Evolutionary conservation across 257 asterid species (phyloP).

Genomic region (Solanum virginianum): DNA sequence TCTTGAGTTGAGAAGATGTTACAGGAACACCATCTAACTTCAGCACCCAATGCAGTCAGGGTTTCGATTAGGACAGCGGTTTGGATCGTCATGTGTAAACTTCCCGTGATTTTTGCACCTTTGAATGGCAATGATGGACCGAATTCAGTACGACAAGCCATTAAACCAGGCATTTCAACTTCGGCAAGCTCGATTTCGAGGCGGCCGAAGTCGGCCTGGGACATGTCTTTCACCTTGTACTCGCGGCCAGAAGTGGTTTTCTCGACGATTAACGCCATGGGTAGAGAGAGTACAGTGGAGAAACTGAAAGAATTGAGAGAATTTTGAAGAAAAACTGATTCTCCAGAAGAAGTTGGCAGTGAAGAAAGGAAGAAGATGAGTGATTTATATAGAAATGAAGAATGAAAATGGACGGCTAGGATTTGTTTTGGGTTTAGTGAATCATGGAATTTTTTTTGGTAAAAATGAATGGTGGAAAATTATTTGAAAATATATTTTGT

Average conservation of each 20-base stretch:
- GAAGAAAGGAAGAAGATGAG: neutral
- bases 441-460: neutral
- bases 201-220: conserved; percentile 86
- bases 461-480: neutral
- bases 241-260: conserved; percentile 71
- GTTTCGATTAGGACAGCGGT: conserved; percentile 79
- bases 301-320: neutral
- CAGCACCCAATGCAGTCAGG: conserved; percentile 68
- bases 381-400: conserved; percentile 12
- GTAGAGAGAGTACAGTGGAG: neutral
- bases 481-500: neutral
- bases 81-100: conserved; percentile 81
- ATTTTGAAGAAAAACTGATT: neutral
- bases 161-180: conserved; percentile 81
- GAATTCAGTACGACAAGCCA: conserved; percentile 61
- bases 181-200: conserved; percentile 83
- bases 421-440: neutral
- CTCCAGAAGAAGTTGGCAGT: neutral
- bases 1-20: conserved; percentile 84
- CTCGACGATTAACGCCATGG: conserved; percentile 71
- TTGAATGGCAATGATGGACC: conserved; percentile 71
- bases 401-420: conserved; percentile 8
- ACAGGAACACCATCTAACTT: conserved; percentile 88
- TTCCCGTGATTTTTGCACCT: conserved; percentile 71
- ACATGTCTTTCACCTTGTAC: conserved; percentile 83